Base-by-base conservation (phyloP, 768 basidiomycete genomes). In the Exsudoporus frostii region DNA sequence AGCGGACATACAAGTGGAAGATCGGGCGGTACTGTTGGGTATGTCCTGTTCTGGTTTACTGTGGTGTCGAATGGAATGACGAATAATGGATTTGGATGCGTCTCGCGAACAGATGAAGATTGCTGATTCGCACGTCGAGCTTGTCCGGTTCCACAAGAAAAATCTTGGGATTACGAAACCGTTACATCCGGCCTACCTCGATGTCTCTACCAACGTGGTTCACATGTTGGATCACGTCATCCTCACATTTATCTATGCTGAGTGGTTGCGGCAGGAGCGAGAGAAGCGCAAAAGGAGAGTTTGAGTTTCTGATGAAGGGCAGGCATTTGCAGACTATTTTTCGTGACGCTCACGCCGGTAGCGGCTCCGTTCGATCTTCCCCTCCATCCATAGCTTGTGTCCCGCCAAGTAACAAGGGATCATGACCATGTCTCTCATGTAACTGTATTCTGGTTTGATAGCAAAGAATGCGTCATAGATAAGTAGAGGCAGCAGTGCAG, bases 1-100 rank as follows among this genome's bases (percentile, higher is more conserved):
- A 56, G 2, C 59, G 45, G 7, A 54, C 55, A 20, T 74, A 71
- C 59, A 67, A 68, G 20, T 74, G 73, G 74, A 62, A 60, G 24
- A 22, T 70, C 11, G 61, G 59, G 7, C 47, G 51, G 19, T 56
- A 65, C 5, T 65, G 64, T 14, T 58, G 62, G 63, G 70, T 68
- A 46, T 19, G 65, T 56, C 2, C n/a, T 29, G 7, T n/a, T 24
- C 17, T 7, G 13, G 22, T 22, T 24, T 48, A 7, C 19, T 39
- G 10, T 29, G 15, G 33, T 17, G 37, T 17, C 24, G 27, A 19
- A 9, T 25, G 27, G 7, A 37, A 40, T 43, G 7, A 52, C 24
- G 27, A 20, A 13, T 5, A 24, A 25, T 5, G 24, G 5, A n/a
- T n/a, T 34, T 7, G 39, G 15, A 22, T 2, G 7, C 14, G 37